Evolutionary conservation across 768 basidiomycete species (phyloP).

Genomic region (Leucosporidium scottii): DNA sequence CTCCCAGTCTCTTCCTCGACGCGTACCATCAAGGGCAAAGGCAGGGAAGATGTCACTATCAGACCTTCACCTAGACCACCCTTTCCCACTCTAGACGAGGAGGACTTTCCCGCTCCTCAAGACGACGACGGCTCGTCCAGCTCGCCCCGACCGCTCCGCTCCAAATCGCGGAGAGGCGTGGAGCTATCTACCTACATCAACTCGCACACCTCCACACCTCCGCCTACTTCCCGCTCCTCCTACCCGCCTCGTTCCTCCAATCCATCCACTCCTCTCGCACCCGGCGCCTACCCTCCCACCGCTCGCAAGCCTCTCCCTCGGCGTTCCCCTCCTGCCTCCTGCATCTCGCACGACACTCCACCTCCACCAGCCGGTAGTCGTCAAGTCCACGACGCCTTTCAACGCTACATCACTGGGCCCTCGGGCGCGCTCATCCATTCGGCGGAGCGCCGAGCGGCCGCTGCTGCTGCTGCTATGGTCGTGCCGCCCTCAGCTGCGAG

Average conservation of each 20-base stretch:
- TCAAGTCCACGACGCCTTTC: slow-evolving; percentile 26
- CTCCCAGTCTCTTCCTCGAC: background rate
- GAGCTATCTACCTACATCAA: slow-evolving; percentile 24
- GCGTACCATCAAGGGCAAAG: background rate
- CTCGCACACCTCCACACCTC: slow-evolving; percentile 5
- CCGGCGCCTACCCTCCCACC: slow-evolving; percentile 20
- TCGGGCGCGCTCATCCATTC: slow-evolving; percentile 20
- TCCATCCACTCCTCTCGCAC: slow-evolving; percentile 16
- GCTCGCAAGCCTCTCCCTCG: slow-evolving; percentile 8
- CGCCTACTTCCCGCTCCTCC: slow-evolving; percentile 2
- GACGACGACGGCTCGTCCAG: slow-evolving; percentile 22
- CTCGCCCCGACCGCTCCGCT: slow-evolving; percentile 16
- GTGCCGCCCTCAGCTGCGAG: background rate
- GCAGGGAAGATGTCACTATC: slow-evolving; percentile 1
- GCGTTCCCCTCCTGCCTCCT: background rate
- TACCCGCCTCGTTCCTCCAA: background rate
- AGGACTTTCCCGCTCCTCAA: background rate
- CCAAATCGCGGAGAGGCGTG: slow-evolving; percentile 3
- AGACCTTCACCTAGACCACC: background rate
- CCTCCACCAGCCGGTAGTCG: background rate
- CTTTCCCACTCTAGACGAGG: background rate
- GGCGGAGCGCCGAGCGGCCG: slow-evolving; percentile 13
- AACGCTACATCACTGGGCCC: slow-evolving; percentile 24
- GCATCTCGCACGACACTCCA: background rate
- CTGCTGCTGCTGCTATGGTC: background rate